Conservation (phyloP, 1,284 basidiomycete genomes). For the Apiotrichum siamense region DNA sequence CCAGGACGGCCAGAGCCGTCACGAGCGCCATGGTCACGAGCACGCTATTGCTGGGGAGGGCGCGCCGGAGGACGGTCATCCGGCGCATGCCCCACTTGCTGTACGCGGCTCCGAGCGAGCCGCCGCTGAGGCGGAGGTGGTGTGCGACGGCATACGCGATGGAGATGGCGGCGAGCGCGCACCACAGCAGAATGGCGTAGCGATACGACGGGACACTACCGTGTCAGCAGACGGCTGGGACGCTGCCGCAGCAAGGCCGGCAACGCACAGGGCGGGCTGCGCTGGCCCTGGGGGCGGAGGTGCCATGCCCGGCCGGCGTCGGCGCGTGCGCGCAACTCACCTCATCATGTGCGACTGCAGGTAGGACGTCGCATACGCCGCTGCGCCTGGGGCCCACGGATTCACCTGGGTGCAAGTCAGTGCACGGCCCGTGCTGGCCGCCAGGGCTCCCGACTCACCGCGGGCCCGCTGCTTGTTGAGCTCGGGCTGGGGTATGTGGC, state of each 20-base stretch:
- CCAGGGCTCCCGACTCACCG: too few relatives aligned
- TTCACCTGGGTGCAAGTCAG: neutral
- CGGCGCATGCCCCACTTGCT: slow-evolving; percentile 37
- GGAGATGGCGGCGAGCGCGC: slow-evolving; percentile 31
- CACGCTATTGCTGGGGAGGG: slow-evolving; percentile 60
- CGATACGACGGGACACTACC: slow-evolving; percentile 39
- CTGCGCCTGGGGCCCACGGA: neutral
- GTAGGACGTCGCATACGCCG: slow-evolving; percentile 17
- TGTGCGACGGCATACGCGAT: slow-evolving; percentile 36
- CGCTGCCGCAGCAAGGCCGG: neutral
- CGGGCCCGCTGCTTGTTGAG: too few relatives aligned
- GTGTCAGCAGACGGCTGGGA: neutral
- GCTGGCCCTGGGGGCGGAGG: too few relatives aligned
- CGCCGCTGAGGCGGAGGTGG: slow-evolving; percentile 36
- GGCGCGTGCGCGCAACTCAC: too few relatives aligned
- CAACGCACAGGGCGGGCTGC: too few relatives aligned
- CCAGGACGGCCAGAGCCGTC: slow-evolving; percentile 48
- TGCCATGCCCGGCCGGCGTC: too few relatives aligned
- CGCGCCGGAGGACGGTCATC: slow-evolving; percentile 27
- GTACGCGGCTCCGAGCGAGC: slow-evolving; percentile 34
- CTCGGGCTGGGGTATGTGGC: too few relatives aligned
- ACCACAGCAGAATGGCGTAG: slow-evolving; percentile 43
- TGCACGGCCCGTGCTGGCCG: too few relatives aligned
- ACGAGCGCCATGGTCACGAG: slow-evolving; percentile 53
- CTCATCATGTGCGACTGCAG: slow-evolving; percentile 43